Percentiles rank a stretch among this genome's conserved stretches.
phyloP scores from a whole-genome alignment of 306 rosid genomes.

The Oxytropis ochrocephala region DNA sequence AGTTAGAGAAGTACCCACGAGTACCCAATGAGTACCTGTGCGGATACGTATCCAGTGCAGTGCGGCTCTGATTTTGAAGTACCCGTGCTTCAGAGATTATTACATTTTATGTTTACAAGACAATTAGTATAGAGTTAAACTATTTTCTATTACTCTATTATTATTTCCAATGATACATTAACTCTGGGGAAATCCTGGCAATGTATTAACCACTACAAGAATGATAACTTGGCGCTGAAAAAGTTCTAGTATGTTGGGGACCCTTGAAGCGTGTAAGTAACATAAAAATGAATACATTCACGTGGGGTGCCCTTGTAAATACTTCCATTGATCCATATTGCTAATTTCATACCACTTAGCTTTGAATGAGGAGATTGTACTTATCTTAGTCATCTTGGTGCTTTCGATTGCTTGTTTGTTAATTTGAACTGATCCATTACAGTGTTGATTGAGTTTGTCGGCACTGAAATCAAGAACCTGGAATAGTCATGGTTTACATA shows the following conservation, averaged over 20 bases:
- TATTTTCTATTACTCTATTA: not conserved
- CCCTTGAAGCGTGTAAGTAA: not conserved
- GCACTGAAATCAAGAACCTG: not conserved
- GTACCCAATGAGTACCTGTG: too few relatives aligned
- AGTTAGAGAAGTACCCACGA: too few relatives aligned
- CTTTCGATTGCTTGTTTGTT: not conserved
- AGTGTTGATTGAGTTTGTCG: not conserved
- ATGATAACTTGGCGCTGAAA: not conserved
- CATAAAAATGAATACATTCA: not conserved
- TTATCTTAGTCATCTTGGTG: not conserved
- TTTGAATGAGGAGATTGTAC: not conserved
- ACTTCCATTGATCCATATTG: constrained; percentile 2
- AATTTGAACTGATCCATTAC: not conserved
- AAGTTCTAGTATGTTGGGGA: not conserved
- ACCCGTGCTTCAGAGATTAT: too few relatives aligned
- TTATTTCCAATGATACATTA: not conserved
- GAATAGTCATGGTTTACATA: not conserved
- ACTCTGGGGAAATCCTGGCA: not conserved
- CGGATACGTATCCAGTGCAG: too few relatives aligned
- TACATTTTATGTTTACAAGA: not conserved
- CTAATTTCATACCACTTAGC: not conserved
- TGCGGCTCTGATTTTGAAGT: too few relatives aligned
- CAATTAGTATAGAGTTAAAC: not conserved
- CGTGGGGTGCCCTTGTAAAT: not conserved
- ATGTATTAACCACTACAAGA: not conserved